Percentiles rank a stretch among this genome's conserved stretches.
Evolutionary conservation across 2,329 filamentous ascomycete species (phyloP).

Genomic region (Diaporthe australafricana): DNA sequence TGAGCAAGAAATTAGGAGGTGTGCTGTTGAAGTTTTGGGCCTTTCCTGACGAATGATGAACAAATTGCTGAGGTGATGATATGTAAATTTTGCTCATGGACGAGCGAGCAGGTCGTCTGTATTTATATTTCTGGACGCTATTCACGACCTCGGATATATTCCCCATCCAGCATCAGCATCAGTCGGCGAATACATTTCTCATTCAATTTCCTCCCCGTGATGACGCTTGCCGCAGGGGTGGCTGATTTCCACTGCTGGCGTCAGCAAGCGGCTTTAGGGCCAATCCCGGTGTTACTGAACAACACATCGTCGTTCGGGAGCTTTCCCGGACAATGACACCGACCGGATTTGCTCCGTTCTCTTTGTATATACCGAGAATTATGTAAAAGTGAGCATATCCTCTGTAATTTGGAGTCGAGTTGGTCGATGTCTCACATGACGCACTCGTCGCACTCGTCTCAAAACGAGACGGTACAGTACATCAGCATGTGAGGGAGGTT

Average conservation of each 20-base stretch:
- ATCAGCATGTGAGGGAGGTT: no score
- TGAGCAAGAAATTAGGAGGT: background rate
- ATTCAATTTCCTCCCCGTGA: background rate
- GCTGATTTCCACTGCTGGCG: background rate
- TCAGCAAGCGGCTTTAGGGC: slow-evolving; percentile 13
- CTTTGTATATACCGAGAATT: no score
- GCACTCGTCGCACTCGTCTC: no score
- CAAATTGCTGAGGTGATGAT: background rate
- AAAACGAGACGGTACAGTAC: no score
- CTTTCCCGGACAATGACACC: no score
- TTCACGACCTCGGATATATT: background rate
- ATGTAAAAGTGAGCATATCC: no score
- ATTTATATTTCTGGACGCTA: background rate
- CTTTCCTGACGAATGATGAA: background rate
- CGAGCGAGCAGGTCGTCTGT: background rate
- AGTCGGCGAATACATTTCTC: background rate
- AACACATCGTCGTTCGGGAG: background rate
- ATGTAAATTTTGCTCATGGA: background rate
- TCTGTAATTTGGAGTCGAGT: no score
- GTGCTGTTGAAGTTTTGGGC: background rate
- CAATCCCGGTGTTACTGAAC: background rate
- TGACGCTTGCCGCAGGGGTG: background rate
- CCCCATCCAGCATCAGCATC: background rate
- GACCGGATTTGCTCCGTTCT: no score
- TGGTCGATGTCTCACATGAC: no score